Conservation (phyloP, 2,329 filamentous ascomycete species). For the Trichoderma harzianum region DNA sequence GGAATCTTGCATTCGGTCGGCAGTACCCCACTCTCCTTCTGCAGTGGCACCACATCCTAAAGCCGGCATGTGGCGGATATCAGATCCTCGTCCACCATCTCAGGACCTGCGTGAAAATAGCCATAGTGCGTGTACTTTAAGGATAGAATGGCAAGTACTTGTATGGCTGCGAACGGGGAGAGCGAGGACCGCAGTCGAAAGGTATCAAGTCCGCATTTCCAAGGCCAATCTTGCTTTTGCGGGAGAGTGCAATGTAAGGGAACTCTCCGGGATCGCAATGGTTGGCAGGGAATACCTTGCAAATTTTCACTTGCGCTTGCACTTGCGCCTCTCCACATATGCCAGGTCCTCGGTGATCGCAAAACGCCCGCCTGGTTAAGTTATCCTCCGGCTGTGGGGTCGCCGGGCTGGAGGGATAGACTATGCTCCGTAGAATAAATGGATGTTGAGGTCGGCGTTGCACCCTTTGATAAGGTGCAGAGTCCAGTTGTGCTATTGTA, state of each 20-base stretch:
- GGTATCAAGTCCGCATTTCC: not conserved
- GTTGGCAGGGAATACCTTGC: conserved; percentile 9
- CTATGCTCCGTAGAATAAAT: not conserved
- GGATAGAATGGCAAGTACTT: not conserved
- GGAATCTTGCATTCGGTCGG: conserved; percentile 31
- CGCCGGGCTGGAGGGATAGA: not conserved
- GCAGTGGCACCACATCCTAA: conserved; percentile 19
- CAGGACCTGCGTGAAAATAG: not conserved
- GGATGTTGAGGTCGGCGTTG: not conserved
- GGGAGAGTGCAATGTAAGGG: not conserved
- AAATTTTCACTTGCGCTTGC: conserved; percentile 1
- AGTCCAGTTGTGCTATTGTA: not conserved
- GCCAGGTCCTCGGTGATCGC: conserved; percentile 1
- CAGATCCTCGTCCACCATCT: conserved; percentile 12
- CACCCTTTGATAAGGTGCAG: not conserved
- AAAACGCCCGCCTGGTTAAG: not conserved
- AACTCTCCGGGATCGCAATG: conserved; percentile 9
- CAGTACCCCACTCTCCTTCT: conserved; percentile 19
- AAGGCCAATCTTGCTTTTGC: not conserved
- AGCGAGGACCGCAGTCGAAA: not conserved
- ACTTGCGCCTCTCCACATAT: conserved; percentile 11
- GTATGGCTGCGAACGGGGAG: not conserved
- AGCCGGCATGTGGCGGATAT: conserved; percentile 15
- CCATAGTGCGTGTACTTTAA: not conserved
- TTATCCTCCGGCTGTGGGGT: conserved; percentile 9